A percentile compares a stretch with the other conserved stretches of the same genome.
Conservation (phyloP, 2,329 filamentous ascomycete species). For the Alternaria triticina region DNA sequence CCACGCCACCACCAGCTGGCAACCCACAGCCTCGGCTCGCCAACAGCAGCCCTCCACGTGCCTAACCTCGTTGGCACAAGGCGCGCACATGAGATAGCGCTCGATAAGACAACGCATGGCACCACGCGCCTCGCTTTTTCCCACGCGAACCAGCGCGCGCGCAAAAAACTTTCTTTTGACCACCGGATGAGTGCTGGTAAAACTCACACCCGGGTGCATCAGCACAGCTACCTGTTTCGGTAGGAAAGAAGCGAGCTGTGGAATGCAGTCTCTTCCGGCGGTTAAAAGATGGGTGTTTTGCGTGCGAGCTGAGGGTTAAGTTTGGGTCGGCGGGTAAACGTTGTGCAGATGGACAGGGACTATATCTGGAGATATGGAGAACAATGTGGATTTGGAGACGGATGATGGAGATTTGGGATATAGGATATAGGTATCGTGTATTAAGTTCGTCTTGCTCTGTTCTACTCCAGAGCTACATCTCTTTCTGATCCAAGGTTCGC, state of each 20-base stretch:
- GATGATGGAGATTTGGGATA: neutral
- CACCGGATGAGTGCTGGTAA: conserved; percentile 6
- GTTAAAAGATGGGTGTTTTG: conserved; percentile 11
- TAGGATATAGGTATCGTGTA: neutral
- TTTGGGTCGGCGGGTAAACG: neutral
- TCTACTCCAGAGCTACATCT: neutral
- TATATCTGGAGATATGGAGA: neutral
- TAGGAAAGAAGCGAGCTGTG: conserved; percentile 1
- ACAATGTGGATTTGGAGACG: neutral
- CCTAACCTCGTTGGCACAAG: neutral
- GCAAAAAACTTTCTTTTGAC: neutral
- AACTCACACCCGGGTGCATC: neutral
- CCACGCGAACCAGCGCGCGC: neutral
- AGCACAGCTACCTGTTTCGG: conserved; percentile 6
- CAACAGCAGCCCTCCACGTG: neutral
- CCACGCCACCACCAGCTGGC: neutral
- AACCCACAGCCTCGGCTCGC: neutral
- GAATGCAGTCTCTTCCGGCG: conserved; percentile 13
- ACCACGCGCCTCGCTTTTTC: neutral
- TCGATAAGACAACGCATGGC: neutral
- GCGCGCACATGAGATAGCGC: neutral
- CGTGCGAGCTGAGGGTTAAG: neutral
- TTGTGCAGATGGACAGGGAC: neutral
- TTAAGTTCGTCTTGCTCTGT: neutral
- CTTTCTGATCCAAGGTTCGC: neutral